phyloP scores from a whole-genome alignment of 2,329 filamentous ascomycete species.

The Chaetomiaceae sp. region DNA sequence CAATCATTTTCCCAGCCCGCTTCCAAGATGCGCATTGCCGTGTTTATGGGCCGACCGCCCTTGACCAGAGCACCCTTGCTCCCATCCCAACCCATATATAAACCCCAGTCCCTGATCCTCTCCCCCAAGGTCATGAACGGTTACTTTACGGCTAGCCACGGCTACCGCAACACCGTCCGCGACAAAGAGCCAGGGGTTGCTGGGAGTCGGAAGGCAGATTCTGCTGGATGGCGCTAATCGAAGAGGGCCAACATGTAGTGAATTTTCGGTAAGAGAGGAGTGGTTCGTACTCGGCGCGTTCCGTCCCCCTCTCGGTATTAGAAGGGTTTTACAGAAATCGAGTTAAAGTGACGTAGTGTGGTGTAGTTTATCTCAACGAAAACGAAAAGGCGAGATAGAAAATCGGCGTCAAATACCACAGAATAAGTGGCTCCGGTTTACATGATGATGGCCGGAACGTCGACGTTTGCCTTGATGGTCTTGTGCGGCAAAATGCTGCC shows the following conservation, averaged over 20 bases:
- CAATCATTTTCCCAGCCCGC: neutral
- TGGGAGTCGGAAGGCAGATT: neutral
- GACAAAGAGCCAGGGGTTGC: neutral
- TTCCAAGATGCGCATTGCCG: neutral
- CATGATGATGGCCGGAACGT: constrained; percentile 67
- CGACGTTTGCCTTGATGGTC: constrained; percentile 97
- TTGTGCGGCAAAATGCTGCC: constrained; percentile 94
- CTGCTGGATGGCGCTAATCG: neutral
- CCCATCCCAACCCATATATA: neutral
- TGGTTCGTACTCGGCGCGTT: neutral
- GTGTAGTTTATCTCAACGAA: constrained; percentile 5
- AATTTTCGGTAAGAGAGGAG: constrained; percentile 1
- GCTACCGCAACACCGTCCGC: neutral
- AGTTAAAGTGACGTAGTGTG: constrained; percentile 3
- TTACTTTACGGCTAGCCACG: neutral
- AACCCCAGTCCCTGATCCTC: no score
- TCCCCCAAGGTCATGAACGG: no score
- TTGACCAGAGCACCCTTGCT: neutral
- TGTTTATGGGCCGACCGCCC: neutral
- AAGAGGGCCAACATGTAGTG: neutral
- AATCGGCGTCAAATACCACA: neutral
- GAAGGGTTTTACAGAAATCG: neutral
- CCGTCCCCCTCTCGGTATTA: constrained; percentile 11
- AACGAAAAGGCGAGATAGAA: neutral
- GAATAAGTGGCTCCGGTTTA: constrained; percentile 33